Conservation (phyloP, 164 flowering plant genomes). For the Magnolia kwangsiensis region DNA sequence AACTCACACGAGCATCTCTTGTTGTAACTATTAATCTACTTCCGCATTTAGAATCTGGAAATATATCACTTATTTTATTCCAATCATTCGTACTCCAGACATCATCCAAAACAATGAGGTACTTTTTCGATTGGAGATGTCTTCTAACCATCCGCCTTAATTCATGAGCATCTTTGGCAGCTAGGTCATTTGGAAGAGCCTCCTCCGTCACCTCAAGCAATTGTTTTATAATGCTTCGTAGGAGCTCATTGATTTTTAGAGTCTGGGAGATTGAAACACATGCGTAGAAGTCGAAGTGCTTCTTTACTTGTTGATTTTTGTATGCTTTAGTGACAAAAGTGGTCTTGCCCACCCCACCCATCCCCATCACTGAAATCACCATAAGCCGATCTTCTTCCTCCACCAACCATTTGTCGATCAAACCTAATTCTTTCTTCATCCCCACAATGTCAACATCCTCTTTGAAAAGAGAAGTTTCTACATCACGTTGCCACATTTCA, state of each 20-base stretch:
- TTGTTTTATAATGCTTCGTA: too few species aligned
- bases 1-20: slow-evolving; percentile 30
- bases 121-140: neutral
- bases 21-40: slow-evolving; percentile 36
- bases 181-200: neutral
- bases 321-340: slow-evolving; percentile 35
- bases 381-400: slow-evolving; percentile 26
- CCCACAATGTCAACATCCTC: slow-evolving; percentile 34
- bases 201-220: neutral
- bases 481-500: neutral
- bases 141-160: neutral
- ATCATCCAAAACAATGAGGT: slow-evolving; percentile 45
- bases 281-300: slow-evolving; percentile 28
- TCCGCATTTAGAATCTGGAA: slow-evolving; percentile 21
- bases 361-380: slow-evolving; percentile 44
- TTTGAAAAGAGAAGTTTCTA: slow-evolving; percentile 8
- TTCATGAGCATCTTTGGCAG: neutral
- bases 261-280: slow-evolving; percentile 34
- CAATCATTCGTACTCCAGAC: slow-evolving; percentile 1
- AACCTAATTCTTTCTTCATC: slow-evolving; percentile 23
- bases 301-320: slow-evolving; percentile 14
- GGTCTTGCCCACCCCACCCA: slow-evolving; percentile 61
- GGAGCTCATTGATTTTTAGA: neutral
- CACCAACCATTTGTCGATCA: slow-evolving; percentile 25
- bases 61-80: neutral